These are phyloP conservation scores for Cyamopsis tetragonoloba DNA, from an alignment of 306 rosid species.

Conservation along the genomic window DNA sequence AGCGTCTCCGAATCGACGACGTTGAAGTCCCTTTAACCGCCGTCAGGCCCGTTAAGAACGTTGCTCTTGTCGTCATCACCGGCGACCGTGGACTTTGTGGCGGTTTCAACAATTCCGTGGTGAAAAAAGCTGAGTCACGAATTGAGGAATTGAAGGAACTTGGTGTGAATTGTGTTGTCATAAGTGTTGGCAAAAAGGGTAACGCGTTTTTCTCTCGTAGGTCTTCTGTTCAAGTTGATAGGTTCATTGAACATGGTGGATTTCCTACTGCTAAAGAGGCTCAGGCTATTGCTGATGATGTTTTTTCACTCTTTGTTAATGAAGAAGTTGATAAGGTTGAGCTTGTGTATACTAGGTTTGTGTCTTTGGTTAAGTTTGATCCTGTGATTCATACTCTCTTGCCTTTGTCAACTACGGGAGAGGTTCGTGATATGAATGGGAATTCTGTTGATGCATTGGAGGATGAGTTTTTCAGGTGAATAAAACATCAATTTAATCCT, in stretches of 20 bases:
- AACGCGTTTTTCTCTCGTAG: slow-evolving; percentile 42
- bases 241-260: slow-evolving; percentile 35
- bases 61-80: slow-evolving; percentile 61
- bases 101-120: slow-evolving; percentile 53
- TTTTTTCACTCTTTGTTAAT: slow-evolving; percentile 60
- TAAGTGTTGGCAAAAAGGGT: slow-evolving; percentile 78
- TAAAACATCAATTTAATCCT: no score
- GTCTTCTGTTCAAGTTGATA: slow-evolving; percentile 37
- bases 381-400: slow-evolving; percentile 70
- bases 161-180: slow-evolving; percentile 44
- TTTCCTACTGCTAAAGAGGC: slow-evolving; percentile 66
- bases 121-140: slow-evolving; percentile 45
- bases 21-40: slow-evolving; percentile 46
- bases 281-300: slow-evolving; percentile 68
- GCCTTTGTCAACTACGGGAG: slow-evolving; percentile 50
- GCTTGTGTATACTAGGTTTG: slow-evolving; percentile 62
- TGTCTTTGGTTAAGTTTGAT: slow-evolving; percentile 53
- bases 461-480: slow-evolving; percentile 73
- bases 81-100: slow-evolving; percentile 75
- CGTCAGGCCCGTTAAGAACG: slow-evolving; percentile 45
- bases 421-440: slow-evolving; percentile 51
- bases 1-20: slow-evolving; percentile 47
- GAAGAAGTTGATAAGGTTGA: slow-evolving; percentile 85
- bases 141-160: slow-evolving; percentile 42
- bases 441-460: slow-evolving; percentile 47